Conservation (phyloP, 2,329 filamentous ascomycete species). For the Zarea fungicola region DNA sequence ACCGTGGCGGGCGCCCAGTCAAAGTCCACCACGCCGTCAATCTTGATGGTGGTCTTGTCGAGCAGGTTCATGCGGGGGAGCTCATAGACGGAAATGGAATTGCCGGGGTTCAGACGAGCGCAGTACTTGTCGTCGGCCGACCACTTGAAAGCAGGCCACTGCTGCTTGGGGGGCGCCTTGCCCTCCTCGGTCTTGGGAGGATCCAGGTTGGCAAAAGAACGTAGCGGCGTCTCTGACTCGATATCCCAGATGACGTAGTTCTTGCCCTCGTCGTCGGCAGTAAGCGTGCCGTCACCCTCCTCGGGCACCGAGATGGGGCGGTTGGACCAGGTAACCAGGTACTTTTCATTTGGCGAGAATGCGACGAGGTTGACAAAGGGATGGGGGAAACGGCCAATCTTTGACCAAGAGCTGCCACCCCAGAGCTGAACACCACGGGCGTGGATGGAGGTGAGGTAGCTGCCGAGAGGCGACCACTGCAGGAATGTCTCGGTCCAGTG, state of each 20-base stretch:
- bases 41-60: conserved; percentile 89
- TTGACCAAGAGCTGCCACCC: conserved; percentile 84
- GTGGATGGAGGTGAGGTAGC: conserved; percentile 91
- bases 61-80: conserved; percentile 83
- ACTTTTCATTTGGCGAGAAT: conserved; percentile 90
- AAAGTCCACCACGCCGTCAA: conserved; percentile 95
- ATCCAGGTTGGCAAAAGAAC: conserved; percentile 90
- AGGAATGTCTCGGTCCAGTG: conserved; percentile 99
- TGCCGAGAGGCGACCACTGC: conserved; percentile 94
- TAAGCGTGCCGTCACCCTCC: conserved; percentile 74
- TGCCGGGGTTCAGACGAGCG: conserved; percentile 79
- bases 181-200: conserved; percentile 53
- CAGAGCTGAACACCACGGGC: conserved; percentile 95
- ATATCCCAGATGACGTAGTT: conserved; percentile 99
- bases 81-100: conserved; percentile 89
- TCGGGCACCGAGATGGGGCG: conserved; percentile 89
- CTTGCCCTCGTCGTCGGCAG: conserved; percentile 93
- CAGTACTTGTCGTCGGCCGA: conserved; percentile 97
- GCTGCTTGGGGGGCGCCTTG: conserved; percentile 76
- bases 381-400: conserved; percentile 90
- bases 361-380: conserved; percentile 93
- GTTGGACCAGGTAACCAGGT: conserved; percentile 95
- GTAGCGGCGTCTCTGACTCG: conserved; percentile 78
- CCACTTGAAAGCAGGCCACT: conserved; percentile 99
- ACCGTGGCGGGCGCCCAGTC: conserved; percentile 90